Evolutionary conservation across 2,329 filamentous ascomycete species (phyloP), one percentile per base, ranked within the genome.

Genomic region (Aspergillus pseudoglaucus): DNA sequence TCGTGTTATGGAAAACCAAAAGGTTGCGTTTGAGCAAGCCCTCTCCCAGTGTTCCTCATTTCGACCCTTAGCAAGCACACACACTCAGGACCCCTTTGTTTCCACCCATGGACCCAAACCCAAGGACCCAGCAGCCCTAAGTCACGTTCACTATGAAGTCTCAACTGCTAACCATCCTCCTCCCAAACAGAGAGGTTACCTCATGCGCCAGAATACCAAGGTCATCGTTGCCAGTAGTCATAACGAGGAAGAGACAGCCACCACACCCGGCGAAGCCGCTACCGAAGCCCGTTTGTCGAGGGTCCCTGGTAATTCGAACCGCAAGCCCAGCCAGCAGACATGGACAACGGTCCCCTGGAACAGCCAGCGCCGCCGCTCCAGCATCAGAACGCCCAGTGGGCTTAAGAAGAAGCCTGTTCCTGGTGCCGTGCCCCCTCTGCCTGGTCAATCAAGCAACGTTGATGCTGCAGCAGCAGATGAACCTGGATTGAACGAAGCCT

Each of bases 291-390:
- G 67, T 67, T 71, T 75, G 20, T 76, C 76, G 18, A 80, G 81
- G 47, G 83, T 84, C 23, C 81, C 79, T 12, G 81, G 80, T 14
- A 84, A 81, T 59, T 88, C 86, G 5, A 83, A 88, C 25, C 88
- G 94, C 62, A 83, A 88, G 60, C 76, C 82, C 4, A 90, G 89
- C 42, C 88, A 89, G 30, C 88, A 94, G 66, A 94, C 90, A 1
- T 95, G 93, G 87, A 93, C 89, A 12, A 93, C 95, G 4, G 93
- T 97, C 70, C 93, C 93, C 14, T 98, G 93, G 93, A 95, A 95
- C 69, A 82, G 85, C 50, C 87, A 90, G 68, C 70, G 77, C 40
- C 82, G 90, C 48, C 81, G 85, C 55, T 78, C 81, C 58, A 85
- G 82, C 60, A 74, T 82, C 45, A 77, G 81, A 52, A 73, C 77